phyloP scores from a whole-genome alignment of 2,329 filamentous ascomycete species.

The Fusarium heterosporum region DNA sequence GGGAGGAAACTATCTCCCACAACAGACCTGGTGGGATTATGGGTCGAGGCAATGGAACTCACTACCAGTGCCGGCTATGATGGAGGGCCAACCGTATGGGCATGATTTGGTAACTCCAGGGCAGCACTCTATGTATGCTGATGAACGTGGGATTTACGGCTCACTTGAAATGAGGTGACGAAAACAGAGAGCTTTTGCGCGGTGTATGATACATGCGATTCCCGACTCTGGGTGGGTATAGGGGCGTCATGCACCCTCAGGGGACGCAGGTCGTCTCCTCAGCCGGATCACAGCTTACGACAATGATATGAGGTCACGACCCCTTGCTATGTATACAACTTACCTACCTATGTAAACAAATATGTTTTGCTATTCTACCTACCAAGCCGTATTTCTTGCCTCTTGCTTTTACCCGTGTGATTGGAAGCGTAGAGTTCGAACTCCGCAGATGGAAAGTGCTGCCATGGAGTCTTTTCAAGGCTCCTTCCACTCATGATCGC shows the following conservation, averaged over 20 bases:
- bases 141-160: conserved; percentile 30
- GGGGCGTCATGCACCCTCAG: conserved; percentile 9
- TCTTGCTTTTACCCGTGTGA: not conserved
- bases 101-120: conserved; percentile 26
- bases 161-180: conserved; percentile 30
- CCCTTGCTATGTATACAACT: conserved; percentile 5
- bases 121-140: conserved; percentile 29
- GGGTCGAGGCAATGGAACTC: conserved; percentile 35
- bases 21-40: conserved; percentile 37
- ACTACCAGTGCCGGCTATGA: conserved; percentile 24
- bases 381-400: not conserved
- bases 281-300: conserved; percentile 37
- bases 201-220: conserved; percentile 23
- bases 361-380: not conserved
- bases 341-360: conserved; percentile 1
- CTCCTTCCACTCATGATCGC: not conserved
- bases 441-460: conserved; percentile 3
- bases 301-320: conserved; percentile 34
- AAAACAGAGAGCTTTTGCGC: not conserved
- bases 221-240: conserved; percentile 12
- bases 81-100: conserved; percentile 25
- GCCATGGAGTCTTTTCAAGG: not conserved
- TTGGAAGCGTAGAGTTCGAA: not conserved
- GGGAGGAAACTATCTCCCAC: conserved; percentile 19
- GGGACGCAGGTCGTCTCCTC: conserved; percentile 32